Base-by-base conservation (phyloP, 441 rosid species). In the Isatis lusitanica region DNA sequence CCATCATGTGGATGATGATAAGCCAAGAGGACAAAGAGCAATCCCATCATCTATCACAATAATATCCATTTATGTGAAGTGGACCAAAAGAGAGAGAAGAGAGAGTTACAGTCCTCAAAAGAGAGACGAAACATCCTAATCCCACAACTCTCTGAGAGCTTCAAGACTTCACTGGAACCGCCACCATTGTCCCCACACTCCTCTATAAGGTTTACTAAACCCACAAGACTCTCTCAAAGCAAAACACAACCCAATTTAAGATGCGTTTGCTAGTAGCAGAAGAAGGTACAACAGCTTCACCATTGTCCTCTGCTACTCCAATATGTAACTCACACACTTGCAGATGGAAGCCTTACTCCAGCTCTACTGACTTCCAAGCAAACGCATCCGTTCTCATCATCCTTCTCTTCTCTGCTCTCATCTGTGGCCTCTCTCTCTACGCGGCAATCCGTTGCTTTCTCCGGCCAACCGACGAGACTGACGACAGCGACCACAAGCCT, bases 391-490 rank as follows among this genome's bases (percentile, higher is more conserved):
- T 79, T 30, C 73, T 90, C 46, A 72, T 90, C 56, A 78, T 92
- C 74, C 71, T 90, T 72, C 78, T 92, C 76, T 70, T 81, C 76
- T 87, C 94, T 33, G 83, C 86, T 35, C 77, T 92, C 40, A 83
- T 85, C n/a, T 90, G 91, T 36, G 86, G 83, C 3, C 77, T 92
- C 53, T 79, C 87, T 66, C 86, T 92, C 46, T 83, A 82, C 74
- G 80, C 84, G 18, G 84, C 90, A 60, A 78, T 90, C 63, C 94
- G 91, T 44, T 86, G 91, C 89, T 90, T 74, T 71, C 84, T 63
- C 47, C 81, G 80, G 5, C 79, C 53, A 42, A 48, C 63, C 33
- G 75, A 38, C 50, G 57, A 58, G 17, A 50, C 35, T 47, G 52
- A 60, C 9, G 73, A 76, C 58, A 69, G 62, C 21, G 66, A 78